Base-by-base conservation (phyloP, 768 basidiomycete genomes). In the Kwoniella pini region DNA sequence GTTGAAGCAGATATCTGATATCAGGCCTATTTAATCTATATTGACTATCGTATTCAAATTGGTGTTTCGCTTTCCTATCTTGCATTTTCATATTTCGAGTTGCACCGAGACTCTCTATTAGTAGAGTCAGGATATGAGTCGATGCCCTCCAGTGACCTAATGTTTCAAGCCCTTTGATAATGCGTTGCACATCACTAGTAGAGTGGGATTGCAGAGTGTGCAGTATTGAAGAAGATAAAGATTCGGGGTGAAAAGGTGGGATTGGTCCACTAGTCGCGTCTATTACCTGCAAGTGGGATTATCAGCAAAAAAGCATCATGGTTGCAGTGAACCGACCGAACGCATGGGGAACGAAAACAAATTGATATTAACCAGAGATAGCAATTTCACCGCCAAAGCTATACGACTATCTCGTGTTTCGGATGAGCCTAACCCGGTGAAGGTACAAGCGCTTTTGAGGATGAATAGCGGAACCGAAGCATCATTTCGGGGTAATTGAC, bases 41-140 rank as follows among this genome's bases (percentile, higher is more conserved):
- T n/a, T 45, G 10, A 21, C n/a, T 19, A 24, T 30, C 44, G 22
- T 36, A 30, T 36, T 40, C 46, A 27, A 39, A 39, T 11, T 39
- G 31, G 4, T 13, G 26, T 6, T 27, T 11, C n/a, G 13, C n/a
- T 28, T 28, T 4, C 5, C 60, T 45, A 22, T 62, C 45, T 26
- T 12, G 12, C 10, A 31, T 24, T 38, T 60, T 60, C 27, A 6
- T 42, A 17, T 10, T 22, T 30, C 69, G 31, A 11, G 64, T 39
- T 1, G 63, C 67, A 2, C 33, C 65, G 15, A 67, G 26, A 43
- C 69, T 68, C 44, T 72, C 71, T 2, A 72, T 40, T 13, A 30
- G 28, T 15, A 65, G 24, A 4, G 54, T 38, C 38, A 51, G 26
- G 19, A 65, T 13, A 54, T 72, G 68, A 0, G 61, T 30, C 45